These are phyloP conservation scores for Leccinum boreale DNA, from an alignment of 768 basidiomycete genomes.

Conservation along the genomic window DNA sequence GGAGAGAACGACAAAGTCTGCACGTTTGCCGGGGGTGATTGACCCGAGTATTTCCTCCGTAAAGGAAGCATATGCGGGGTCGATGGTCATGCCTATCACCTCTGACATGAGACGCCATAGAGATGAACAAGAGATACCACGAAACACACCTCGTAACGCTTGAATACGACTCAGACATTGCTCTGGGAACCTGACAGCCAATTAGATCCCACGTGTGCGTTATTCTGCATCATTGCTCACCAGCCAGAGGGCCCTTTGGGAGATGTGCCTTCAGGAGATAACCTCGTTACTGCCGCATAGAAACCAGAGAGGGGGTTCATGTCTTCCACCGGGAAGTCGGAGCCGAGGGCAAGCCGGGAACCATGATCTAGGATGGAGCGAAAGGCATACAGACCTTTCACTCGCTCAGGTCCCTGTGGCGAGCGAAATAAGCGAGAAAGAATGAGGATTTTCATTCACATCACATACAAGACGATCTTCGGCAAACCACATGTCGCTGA, in stretches of 20 bases:
- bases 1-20: constrained; percentile 83
- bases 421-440: neutral
- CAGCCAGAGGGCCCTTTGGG: constrained; percentile 85
- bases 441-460: neutral
- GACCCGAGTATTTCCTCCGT: constrained; percentile 73
- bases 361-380: constrained; percentile 63
- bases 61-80: constrained; percentile 86
- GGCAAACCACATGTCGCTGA: constrained; percentile 89
- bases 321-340: constrained; percentile 87
- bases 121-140: neutral
- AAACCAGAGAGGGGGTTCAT: constrained; percentile 83
- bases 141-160: constrained; percentile 62
- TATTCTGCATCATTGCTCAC: constrained; percentile 37
- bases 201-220: neutral
- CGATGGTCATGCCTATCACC: constrained; percentile 76
- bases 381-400: constrained; percentile 87
- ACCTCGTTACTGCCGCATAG: constrained; percentile 82
- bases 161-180: constrained; percentile 73
- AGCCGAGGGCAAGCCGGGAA: constrained; percentile 73
- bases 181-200: constrained; percentile 66
- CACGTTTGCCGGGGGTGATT: constrained; percentile 71
- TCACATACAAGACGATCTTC: constrained; percentile 68
- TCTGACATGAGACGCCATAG: neutral
- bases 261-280: constrained; percentile 65
- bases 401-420: constrained; percentile 71